Percentiles rank a stretch among this genome's conserved stretches.
phyloP scores from a whole-genome alignment of 2,329 filamentous ascomycete species.

The Fusarium poae region DNA sequence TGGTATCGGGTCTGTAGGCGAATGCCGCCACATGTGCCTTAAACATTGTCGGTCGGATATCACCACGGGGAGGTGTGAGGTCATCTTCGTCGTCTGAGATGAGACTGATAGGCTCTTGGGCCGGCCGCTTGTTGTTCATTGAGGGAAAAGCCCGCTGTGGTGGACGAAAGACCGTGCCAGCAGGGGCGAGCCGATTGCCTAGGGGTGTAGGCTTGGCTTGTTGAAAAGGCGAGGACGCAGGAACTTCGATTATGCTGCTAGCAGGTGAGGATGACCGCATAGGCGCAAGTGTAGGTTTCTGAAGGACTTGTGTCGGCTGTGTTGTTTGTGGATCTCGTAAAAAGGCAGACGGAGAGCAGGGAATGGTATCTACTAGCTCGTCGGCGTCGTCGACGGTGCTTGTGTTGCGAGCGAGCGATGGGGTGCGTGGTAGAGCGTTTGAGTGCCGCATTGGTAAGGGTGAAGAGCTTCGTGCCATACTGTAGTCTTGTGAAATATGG shows the following conservation, averaged over 20 bases:
- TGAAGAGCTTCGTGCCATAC: slow-evolving; percentile 51
- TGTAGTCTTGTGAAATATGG: slow-evolving; percentile 19
- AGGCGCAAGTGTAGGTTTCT: slow-evolving; percentile 54
- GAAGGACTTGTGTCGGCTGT: slow-evolving; percentile 63
- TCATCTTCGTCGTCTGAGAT: slow-evolving; percentile 64
- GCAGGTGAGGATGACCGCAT: slow-evolving; percentile 59
- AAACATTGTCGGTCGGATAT: slow-evolving; percentile 72
- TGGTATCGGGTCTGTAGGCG: slow-evolving; percentile 63
- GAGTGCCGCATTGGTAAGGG: slow-evolving; percentile 52
- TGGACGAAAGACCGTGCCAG: slow-evolving; percentile 77
- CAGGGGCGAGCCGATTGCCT: slow-evolving; percentile 77
- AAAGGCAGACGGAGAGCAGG: slow-evolving; percentile 58
- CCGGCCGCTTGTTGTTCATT: slow-evolving; percentile 53
- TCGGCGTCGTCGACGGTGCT: slow-evolving; percentile 57
- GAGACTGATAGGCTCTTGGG: slow-evolving; percentile 60
- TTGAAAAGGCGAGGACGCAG: slow-evolving; percentile 85
- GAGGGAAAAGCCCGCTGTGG: slow-evolving; percentile 52
- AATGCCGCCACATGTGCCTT: slow-evolving; percentile 57
- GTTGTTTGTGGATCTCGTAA: slow-evolving; percentile 53
- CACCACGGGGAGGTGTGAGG: slow-evolving; percentile 66
- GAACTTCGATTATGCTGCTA: slow-evolving; percentile 76
- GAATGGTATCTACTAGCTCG: slow-evolving; percentile 62
- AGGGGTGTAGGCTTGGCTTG: slow-evolving; percentile 51
- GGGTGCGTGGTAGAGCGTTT: slow-evolving; percentile 48
- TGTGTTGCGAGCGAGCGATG: slow-evolving; percentile 45